Evolutionary conservation across 2,329 filamentous ascomycete genomes (phyloP), one percentile per base, ranked within the genome.

Genomic region (Diplodia scrobiculata): DNA sequence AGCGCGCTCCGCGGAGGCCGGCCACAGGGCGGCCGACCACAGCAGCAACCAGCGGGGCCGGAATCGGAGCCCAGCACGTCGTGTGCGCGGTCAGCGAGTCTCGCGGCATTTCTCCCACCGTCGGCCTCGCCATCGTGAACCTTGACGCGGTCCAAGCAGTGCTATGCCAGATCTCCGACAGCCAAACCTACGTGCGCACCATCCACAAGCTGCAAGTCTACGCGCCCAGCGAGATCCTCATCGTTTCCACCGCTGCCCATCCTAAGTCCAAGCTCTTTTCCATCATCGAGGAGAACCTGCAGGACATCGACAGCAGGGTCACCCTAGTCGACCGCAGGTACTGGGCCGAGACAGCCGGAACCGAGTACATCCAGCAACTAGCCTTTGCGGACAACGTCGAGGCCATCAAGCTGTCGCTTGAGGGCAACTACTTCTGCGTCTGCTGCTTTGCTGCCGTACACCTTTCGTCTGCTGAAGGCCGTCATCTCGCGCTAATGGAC

Each of bases 161-260:
- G 32, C 83, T 98, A 47, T 96, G 91, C 73, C 92, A 97, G 73
- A 94, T 98, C 69, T 92, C 90, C 73, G 94, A 98, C 76, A 96
- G 89, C 66, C 92, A 97, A 75, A 96, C 92, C 38, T 98, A 96
- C 74, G 88, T 92, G 66, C 89, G 89, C 73, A 96, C 92, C 0
- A 82, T 96, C 34, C 91, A 96, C 77, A 97, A 97, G 75, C 84
- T 98, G 38, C 86, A 86, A 63, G 87, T 97, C 27, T 90, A 91
- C 71, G 86, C 89, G 27, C 93, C 94, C 0, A 90, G 89, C 1
- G 87, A 89, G 69, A 90, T 97, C 59, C 79, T 98, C 1, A 88
- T 96, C 70, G 87, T 92, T 73, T 85, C 85, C 4, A 89, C 89
- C 1, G 85, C 87, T n/a, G 86, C 88, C 19, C 87, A 88, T 68